Base-by-base conservation (phyloP, 306 rosid genomes). In the Mimosa pudica region DNA sequence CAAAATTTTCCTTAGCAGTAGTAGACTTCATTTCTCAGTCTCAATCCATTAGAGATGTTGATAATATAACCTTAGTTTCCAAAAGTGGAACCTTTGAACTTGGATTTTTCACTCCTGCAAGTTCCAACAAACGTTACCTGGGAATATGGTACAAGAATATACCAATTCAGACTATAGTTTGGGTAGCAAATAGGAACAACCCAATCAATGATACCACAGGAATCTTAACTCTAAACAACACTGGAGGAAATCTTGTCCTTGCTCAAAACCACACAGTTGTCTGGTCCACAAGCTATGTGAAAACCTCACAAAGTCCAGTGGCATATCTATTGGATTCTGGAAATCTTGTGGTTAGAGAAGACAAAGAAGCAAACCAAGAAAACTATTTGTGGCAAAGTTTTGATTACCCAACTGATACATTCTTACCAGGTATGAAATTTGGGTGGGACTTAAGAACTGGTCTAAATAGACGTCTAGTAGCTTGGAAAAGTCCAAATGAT, bases 91-190 rank as follows among this genome's bases (percentile, higher is more conserved):
- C 10, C 55, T 89, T 85, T 80, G 79, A 85, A 64, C 66, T 86
- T 44, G 86, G 92, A 70, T 89, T 89, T 86, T 80, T 86, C 86
- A 73, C 80, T 77, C 83, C 86, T 3, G 86, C 85, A 35, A 76
- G 24, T 68, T 89, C 86, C 64, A 55, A 55, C 13, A 65, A 62
- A 1, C 83, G 80, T 18, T 84, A 84, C 75, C 33, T 86, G 35
- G 92, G 90, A 48, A 85, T 89, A 41, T 84, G 90, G 89, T 87
- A 82, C 75, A 65, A 65, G 30, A 81, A 75, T 49, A 54, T 83
- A 33, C 73, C 88, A 9, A 38, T 38, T 38, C 32, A 3, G 33
- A 85, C 85, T 0, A 32, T 76, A 51, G 90, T 84, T n/a, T 89
- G 88, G 92, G 90, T 89, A 12, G 90, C 92, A 49, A 89, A 89